A percentile compares a stretch with the other conserved stretches of the same genome.
Conservation (phyloP, 148 eudicot species). For the Rhododendron henanense region DNA sequence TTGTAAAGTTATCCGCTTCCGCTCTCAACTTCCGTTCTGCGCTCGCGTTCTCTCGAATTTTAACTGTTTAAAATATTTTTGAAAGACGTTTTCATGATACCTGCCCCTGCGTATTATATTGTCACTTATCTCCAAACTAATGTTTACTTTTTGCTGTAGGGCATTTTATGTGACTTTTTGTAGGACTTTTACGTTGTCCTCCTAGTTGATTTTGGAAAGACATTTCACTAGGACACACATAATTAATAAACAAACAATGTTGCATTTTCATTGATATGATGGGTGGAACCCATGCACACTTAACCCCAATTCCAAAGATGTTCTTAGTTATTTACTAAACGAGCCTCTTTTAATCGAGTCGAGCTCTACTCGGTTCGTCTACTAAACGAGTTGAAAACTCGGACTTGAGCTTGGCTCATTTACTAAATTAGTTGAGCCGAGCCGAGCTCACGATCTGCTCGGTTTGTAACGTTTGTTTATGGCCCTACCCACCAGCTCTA, state of each 20-base stretch:
- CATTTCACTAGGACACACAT: neutral
- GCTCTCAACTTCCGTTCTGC: too few relatives aligned
- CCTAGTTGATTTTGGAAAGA: neutral
- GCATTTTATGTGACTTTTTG: neutral
- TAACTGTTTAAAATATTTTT: neutral
- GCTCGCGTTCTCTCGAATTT: too few relatives aligned
- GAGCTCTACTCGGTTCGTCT: too few relatives aligned
- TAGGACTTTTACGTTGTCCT: neutral
- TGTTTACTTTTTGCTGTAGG: neutral
- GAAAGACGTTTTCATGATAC: too few relatives aligned
- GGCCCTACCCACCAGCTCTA: neutral
- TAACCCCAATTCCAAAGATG: neutral
- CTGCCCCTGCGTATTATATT: neutral
- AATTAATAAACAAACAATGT: neutral
- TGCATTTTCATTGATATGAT: neutral
- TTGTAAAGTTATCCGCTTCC: too few relatives aligned
- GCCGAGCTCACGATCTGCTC: too few relatives aligned
- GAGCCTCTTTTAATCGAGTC: too few relatives aligned
- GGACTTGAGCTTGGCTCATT: rapidly evolving
- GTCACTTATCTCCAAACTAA: neutral
- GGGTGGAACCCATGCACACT: neutral
- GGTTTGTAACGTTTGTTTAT: too few relatives aligned
- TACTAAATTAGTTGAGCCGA: too few relatives aligned
- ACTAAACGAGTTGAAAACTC: too few relatives aligned
- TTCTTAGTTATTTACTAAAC: too few relatives aligned